Evolutionary conservation across 768 basidiomycete genomes (phyloP).

Genomic region (Lentinula raphanica): DNA sequence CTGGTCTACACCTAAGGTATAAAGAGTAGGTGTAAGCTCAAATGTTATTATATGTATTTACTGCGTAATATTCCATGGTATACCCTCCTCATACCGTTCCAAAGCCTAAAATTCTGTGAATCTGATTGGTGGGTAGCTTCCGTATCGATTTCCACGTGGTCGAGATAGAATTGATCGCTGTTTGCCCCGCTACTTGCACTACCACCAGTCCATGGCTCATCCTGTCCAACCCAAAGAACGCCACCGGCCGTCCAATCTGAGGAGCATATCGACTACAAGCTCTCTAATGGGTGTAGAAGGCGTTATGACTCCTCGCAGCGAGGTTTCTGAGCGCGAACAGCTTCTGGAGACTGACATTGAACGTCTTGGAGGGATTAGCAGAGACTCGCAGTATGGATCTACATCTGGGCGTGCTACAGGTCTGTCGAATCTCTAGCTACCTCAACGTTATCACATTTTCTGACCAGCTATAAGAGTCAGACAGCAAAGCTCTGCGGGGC

Average conservation of each 20-base stretch:
- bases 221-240: not conserved
- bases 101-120: not conserved
- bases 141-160: not conserved
- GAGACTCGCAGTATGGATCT: slow-evolving; percentile 2
- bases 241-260: not conserved
- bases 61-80: no score
- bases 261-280: not conserved
- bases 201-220: no score
- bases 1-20: slow-evolving; percentile 37
- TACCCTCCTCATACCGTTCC: no score
- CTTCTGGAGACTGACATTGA: slow-evolving; percentile 5
- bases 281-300: slow-evolving; percentile 5
- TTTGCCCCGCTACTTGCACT: no score
- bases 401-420: not conserved
- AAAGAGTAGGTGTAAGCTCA: no score
- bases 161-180: not conserved
- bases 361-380: not conserved
- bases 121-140: not conserved
- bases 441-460: not conserved
- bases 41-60: no score
- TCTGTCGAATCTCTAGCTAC: not conserved
- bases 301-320: slow-evolving; percentile 4
- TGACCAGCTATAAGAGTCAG: not conserved
- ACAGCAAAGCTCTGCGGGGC: not conserved
- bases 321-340: not conserved